Evolutionary conservation across 164 flowering plant genomes (phyloP).

Genomic region (Magnolia kwangsiensis): DNA sequence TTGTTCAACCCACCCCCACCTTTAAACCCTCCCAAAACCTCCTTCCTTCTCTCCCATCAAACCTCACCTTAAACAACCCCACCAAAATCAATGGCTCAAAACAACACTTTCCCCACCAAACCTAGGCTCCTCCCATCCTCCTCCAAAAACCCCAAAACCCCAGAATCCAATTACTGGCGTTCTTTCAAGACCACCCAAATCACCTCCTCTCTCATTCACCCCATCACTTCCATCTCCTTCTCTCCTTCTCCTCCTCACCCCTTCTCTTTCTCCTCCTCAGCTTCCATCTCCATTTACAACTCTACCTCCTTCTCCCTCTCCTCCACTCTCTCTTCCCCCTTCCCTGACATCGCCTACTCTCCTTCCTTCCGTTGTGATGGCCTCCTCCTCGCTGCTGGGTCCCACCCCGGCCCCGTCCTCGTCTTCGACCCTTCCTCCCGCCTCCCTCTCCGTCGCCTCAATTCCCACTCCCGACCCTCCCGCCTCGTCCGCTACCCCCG

Average conservation of each 20-base stretch:
- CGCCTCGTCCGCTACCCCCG: slow-evolving; percentile 55
- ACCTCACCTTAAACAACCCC: not conserved
- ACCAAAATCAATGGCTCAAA: not conserved
- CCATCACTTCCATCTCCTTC: slow-evolving; percentile 62
- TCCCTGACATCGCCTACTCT: slow-evolving; percentile 57
- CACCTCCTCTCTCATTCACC: slow-evolving; percentile 41
- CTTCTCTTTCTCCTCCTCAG: slow-evolving; percentile 67
- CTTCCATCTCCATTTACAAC: slow-evolving; percentile 56
- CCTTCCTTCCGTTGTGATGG: slow-evolving; percentile 77
- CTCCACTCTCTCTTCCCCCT: slow-evolving; percentile 39
- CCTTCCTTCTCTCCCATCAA: not conserved
- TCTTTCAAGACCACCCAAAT: slow-evolving; percentile 62
- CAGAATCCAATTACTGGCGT: slow-evolving; percentile 79
- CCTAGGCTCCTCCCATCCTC: slow-evolving; percentile 52
- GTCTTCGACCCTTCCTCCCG: slow-evolving; percentile 59
- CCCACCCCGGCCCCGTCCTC: slow-evolving; percentile 59
- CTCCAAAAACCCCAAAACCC: slow-evolving; percentile 36
- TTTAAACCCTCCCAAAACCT: not conserved
- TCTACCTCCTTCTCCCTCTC: slow-evolving; percentile 35
- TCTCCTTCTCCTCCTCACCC: slow-evolving; percentile 56
- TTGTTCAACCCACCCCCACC: not conserved
- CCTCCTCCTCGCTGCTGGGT: slow-evolving; percentile 74
- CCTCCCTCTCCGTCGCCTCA: slow-evolving; percentile 47
- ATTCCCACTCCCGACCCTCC: slow-evolving; percentile 60
- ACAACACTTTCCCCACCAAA: slow-evolving; percentile 40